phyloP scores from a whole-genome alignment of 805 yeast genomes.

The Kluyveromyces lactis region DNA sequence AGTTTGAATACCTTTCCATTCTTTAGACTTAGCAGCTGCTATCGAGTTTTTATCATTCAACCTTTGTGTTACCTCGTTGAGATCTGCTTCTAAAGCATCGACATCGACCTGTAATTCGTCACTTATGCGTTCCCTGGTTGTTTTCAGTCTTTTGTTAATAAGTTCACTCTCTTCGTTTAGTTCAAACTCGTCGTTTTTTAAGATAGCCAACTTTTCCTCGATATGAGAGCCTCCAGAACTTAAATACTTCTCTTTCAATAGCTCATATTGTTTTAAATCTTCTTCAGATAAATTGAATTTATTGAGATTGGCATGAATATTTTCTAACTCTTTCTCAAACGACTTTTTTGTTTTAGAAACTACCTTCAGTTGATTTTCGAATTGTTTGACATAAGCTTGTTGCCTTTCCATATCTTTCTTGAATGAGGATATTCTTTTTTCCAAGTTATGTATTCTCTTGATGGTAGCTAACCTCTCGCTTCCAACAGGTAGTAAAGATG shows the following conservation, averaged over 20 bases:
- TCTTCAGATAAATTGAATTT: conserved; percentile 37
- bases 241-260: conserved; percentile 47
- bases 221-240: conserved; percentile 51
- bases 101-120: conserved; percentile 28
- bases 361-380: conserved; percentile 40
- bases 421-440: conserved; percentile 42
- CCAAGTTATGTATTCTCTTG: conserved; percentile 39
- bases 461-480: conserved; percentile 44
- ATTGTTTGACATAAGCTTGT: conserved; percentile 31
- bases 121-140: conserved; percentile 29
- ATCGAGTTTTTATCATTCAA: conserved; percentile 32
- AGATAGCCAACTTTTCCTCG: conserved; percentile 38
- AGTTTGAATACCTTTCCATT: conserved; percentile 34
- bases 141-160: conserved; percentile 30
- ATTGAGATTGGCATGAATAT: conserved; percentile 19
- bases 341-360: conserved; percentile 33
- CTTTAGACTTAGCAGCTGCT: conserved; percentile 18
- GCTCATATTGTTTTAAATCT: conserved; percentile 50
- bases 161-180: conserved; percentile 31
- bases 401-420: conserved; percentile 47
- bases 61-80: conserved; percentile 28
- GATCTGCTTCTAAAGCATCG: conserved; percentile 26
- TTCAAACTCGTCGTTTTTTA: conserved; percentile 39
- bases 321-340: conserved; percentile 31
- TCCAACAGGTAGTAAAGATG: conserved; percentile 52